Evolutionary conservation across 2,329 filamentous ascomycete species (phyloP), one percentile per base, ranked within the genome.

Genomic region (Ascochyta rabiei): DNA sequence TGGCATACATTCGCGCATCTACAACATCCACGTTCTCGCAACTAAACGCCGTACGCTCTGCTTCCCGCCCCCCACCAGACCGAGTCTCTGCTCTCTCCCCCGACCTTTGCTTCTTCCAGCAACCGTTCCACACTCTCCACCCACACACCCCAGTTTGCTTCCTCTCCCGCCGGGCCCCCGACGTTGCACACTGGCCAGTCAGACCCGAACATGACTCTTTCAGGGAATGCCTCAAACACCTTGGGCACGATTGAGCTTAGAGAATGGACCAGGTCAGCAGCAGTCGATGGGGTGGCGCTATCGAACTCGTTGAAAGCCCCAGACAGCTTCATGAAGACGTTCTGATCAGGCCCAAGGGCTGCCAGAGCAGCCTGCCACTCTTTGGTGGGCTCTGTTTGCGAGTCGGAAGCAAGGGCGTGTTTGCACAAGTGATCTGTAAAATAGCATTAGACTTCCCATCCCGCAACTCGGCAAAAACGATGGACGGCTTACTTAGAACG

Each of bases 181-280:
- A 91, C 78, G 59, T 91, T 93, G 76, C 91, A 96, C 0, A 97
- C 88, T 2, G 93, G 93, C 93, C 93, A 98, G 75, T 97, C 92
- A 61, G 89, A 93, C 21, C 89, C 93, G 75, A 95, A 97, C 88
- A 98, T 92, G 70, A 95, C 82, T 60, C 91, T 82, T 19, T 79
- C 71, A 0, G 89, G 77, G 68, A 96, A 97, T 1, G 83, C 83
- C 24, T 86, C 83, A 47, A 96, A 84, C 0, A 93, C 78, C 47
- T 53, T 47, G 13, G 57, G 37, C 12, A 61, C 21, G 31, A 56
- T 55, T 4, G 61, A 54, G 1, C n/a, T 33, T 3, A 61, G 9
- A 81, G 73, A 23, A 12, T 26, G 34, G 5, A 56, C 18, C 3
- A 68, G 35, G 0, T 53, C 44, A 2, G 47, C 15, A 2, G 55